Conservation (phyloP, 1,139 yeast species). For the Hansenula sp. region DNA sequence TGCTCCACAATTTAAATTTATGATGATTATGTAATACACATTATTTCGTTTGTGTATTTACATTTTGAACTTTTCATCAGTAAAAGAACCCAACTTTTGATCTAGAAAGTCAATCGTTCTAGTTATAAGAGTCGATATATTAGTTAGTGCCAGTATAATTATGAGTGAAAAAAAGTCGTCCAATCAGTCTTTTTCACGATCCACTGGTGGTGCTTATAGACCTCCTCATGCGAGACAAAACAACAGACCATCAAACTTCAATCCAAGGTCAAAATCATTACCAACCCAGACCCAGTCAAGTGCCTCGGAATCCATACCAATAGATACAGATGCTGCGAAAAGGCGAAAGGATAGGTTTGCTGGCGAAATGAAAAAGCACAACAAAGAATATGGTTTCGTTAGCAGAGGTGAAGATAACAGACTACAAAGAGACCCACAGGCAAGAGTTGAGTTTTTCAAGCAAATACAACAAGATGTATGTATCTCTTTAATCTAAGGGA, state of each 20-base stretch:
- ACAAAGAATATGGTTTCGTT: conserved; percentile 41
- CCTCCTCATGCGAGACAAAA: not conserved
- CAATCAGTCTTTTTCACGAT: not conserved
- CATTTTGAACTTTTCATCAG: no score
- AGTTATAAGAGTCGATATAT: no score
- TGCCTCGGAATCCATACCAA: not conserved
- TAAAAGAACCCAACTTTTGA: no score
- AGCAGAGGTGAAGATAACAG: conserved; percentile 58
- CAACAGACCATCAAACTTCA: not conserved
- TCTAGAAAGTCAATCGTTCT: not conserved
- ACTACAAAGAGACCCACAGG: conserved; percentile 39
- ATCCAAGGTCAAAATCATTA: not conserved
- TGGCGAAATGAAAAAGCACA: conserved; percentile 7
- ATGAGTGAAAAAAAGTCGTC: not conserved
- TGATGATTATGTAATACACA: no score
- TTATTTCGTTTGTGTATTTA: no score
- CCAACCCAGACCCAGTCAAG: not conserved
- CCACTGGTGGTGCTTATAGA: not conserved
- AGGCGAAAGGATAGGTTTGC: conserved; percentile 17
- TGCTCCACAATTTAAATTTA: no score
- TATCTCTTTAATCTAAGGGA: not conserved
- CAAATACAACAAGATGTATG: conserved; percentile 29
- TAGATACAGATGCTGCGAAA: conserved; percentile 9
- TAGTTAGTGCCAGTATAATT: no score
- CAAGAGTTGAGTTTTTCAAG: conserved; percentile 36